These are phyloP conservation scores for Phaeotremella skinneri DNA, from an alignment of 768 basidiomycete species.

Conservation along the genomic window DNA sequence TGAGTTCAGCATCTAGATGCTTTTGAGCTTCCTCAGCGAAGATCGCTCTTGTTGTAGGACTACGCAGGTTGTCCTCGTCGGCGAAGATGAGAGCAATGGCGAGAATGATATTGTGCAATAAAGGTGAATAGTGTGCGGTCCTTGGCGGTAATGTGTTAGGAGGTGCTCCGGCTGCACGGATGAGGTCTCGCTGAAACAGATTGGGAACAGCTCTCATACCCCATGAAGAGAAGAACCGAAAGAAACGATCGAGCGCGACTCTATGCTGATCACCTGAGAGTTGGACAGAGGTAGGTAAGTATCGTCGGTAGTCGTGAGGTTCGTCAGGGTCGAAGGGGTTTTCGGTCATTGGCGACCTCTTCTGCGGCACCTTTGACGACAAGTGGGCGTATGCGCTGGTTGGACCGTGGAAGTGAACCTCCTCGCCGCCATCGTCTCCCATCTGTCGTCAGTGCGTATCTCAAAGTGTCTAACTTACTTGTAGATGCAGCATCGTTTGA, in stretches of 20 bases:
- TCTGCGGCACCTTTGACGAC: constrained; percentile 20
- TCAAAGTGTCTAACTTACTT: background rate
- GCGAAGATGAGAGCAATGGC: constrained; percentile 54
- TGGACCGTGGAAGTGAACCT: constrained; percentile 44
- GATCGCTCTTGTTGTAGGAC: constrained; percentile 40
- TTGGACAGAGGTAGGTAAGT: constrained; percentile 30
- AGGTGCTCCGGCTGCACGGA: constrained; percentile 15
- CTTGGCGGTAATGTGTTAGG: constrained; percentile 7
- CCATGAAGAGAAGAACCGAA: constrained; percentile 43
- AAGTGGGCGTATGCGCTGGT: constrained; percentile 46
- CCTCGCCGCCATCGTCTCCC: constrained; percentile 14
- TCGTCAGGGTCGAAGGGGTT: constrained; percentile 5
- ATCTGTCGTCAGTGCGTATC: background rate
- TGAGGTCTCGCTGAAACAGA: constrained; percentile 32
- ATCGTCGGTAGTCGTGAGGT: constrained; percentile 21
- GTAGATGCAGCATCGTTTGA: constrained; percentile 14
- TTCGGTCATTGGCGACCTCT: constrained; percentile 4
- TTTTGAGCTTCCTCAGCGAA: constrained; percentile 54
- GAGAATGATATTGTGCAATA: constrained; percentile 68
- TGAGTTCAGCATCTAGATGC: constrained; percentile 54
- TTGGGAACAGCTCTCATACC: constrained; percentile 33
- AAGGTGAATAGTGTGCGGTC: constrained; percentile 62
- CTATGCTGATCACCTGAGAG: constrained; percentile 36
- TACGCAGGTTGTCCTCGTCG: constrained; percentile 52
- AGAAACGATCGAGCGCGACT: constrained; percentile 37